Evolutionary conservation across 768 basidiomycete species (phyloP).

Genomic region (Psilocybe azurescens): DNA sequence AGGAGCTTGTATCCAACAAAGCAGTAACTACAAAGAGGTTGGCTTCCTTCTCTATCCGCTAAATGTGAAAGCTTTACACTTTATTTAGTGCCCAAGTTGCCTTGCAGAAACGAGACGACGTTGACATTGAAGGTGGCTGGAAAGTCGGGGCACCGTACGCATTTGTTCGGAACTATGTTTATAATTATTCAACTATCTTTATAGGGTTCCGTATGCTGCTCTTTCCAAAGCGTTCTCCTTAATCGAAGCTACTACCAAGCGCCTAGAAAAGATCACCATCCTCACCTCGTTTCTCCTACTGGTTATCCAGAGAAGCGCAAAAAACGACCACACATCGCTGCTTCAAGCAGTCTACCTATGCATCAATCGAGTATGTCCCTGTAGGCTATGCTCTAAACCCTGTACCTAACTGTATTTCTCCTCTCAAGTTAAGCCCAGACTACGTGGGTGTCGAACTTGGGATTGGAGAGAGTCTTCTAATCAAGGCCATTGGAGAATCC

Average conservation of each 20-base stretch:
- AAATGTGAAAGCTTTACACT: neutral
- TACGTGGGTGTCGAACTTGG: constrained; percentile 95
- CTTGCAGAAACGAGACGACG: constrained; percentile 61
- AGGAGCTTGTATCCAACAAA: constrained; percentile 35
- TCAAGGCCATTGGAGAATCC: constrained; percentile 95
- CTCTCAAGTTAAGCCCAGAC: constrained; percentile 83
- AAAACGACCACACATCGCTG: constrained; percentile 74
- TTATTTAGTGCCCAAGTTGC: constrained; percentile 68
- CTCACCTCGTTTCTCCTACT: constrained; percentile 89
- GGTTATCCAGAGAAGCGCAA: constrained; percentile 85
- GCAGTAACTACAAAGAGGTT: constrained; percentile 70
- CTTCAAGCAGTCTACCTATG: constrained; percentile 94
- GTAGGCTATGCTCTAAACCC: neutral
- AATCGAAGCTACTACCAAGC: constrained; percentile 95
- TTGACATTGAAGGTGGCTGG: constrained; percentile 86
- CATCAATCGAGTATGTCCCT: constrained; percentile 82
- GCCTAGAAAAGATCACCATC: constrained; percentile 88
- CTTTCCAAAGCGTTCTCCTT: constrained; percentile 86
- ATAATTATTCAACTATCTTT: constrained; percentile 4
- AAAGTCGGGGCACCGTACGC: constrained; percentile 83
- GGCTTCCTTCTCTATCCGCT: neutral
- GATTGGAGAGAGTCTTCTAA: constrained; percentile 93
- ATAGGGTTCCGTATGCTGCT: constrained; percentile 92
- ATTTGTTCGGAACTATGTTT: neutral
- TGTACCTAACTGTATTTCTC: neutral